Conservation (phyloP, 73 alveolate species). For the Stentor roeselii region DNA sequence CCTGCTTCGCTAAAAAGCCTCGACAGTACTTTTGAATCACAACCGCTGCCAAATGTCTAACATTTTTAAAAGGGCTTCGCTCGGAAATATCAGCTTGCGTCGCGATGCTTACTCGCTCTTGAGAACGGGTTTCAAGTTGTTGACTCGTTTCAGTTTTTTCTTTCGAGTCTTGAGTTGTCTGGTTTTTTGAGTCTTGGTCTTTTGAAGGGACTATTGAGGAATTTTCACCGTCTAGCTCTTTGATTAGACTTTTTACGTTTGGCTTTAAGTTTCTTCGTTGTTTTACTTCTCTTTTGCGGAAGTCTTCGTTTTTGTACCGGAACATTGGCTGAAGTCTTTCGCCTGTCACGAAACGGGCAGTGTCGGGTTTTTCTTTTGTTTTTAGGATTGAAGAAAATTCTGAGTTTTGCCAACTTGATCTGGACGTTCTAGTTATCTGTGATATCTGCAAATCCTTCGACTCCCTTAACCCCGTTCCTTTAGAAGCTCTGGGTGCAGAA, state of each 20-base stretch:
- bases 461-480: not conserved
- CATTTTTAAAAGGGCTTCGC: not conserved
- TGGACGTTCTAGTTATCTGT: no score
- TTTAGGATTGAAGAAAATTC: not conserved
- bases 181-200: not conserved
- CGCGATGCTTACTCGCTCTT: not conserved
- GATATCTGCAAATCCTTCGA: not conserved
- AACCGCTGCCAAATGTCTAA: not conserved
- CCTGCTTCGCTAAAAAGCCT: not conserved
- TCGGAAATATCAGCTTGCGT: not conserved
- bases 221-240: not conserved
- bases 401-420: not conserved
- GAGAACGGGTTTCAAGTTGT: not conserved
- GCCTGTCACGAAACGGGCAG: not conserved
- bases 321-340: conserved; percentile 5
- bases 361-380: not conserved
- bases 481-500: not conserved
- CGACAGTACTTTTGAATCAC: not conserved
- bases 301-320: not conserved
- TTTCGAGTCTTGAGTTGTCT: not conserved
- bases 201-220: not conserved
- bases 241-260: not conserved
- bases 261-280: not conserved
- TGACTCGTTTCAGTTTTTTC: not conserved
- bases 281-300: not conserved